Base-by-base conservation (phyloP, 768 basidiomycete species). In the Hysterangium stoloniferum region DNA sequence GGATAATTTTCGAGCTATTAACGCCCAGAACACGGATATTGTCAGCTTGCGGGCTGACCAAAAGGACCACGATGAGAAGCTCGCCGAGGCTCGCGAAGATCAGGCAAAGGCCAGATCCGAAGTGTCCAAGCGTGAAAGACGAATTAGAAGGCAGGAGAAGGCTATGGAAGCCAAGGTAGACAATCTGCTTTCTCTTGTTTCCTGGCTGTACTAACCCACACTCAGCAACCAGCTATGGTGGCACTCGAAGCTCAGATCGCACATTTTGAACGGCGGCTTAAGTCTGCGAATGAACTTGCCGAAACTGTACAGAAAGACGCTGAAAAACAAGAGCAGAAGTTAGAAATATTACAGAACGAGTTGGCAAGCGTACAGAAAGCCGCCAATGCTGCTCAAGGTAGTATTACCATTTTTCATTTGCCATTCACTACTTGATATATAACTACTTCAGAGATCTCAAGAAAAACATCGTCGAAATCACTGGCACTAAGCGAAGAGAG, bases 91-190 rank as follows among this genome's bases (percentile, higher is more conserved):
- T 0, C 78, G 90, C 20, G 75, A 83, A 36, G 82, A 83, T 27
- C 90, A 95, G 60, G 90, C 88, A 2, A 82, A 78, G 63, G 81
- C 83, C 6, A 76, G 88, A 15, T 76, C 82, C 7, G 68, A 72
- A 4, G 84, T 92, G 0, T 78, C 84, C 70, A 86, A 86, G 67
- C 82, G 85, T 57, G 93, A 99, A 67, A 85, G 84, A 67, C 77
- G 68, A 38, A 82, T 95, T 52, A 96, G 96, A 70, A 88, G 85
- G 64, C 84, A 84, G 1, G 94, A 97, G 66, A 97, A 94, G 65
- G 72, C 80, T 0, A 65, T 94, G 7, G 95, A 97, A 52, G 79
- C 74, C 13, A 90, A 88, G 71, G 93, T 85, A 32, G 33, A 73
- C 59, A 19, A 11, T 34, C n/a, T 24, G 42, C n/a, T 20, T 28